Base-by-base conservation (phyloP, 2,329 filamentous ascomycete genomes). In the Paraphaeosphaeria minitans region DNA sequence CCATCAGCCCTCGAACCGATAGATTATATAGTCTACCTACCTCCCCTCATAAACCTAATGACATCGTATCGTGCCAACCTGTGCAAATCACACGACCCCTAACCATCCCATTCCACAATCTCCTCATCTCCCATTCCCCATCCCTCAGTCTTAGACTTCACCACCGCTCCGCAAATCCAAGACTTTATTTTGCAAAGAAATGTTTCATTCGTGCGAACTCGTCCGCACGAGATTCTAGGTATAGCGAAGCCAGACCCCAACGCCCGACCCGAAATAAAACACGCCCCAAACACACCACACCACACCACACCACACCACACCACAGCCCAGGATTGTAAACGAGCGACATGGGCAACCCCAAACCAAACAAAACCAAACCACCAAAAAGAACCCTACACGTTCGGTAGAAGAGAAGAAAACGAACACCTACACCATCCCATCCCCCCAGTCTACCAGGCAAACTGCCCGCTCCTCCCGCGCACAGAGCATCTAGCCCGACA, bases 331-430 rank as follows among this genome's bases (percentile, higher is more conserved):
- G 64, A 61, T 59, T 31, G 22, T 61, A 19, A 60, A 19, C 29
- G 66, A 67, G 66, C 60, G 60, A 66, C 60, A 61, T 67, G 63
- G 64, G 63, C 58, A 60, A 42, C 24, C 24, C n/a, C n/a, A n/a
- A n/a, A 54, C 21, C 24, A 42, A 35, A 29, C 51, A 16, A 43
- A n/a, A 19, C 16, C 1, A 31, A 1, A 39, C 14, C 9, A 39
- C 13, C 19, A n/a, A 43, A 43, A 43, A 22, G 19, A 43, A 10
- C 41, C 41, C 41, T 43, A 43, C 8, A 43, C 19, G n/a, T 12
- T n/a, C 37, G 37, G n/a, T n/a, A 35, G 37, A 33, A 53, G 13
- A 29, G 35, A 33, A 22, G 7, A 31, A 24, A 53, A 53, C 12
- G 6, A 45, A 42, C 24, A n/a, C 21, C 48, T 9, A 41, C 53